phyloP scores from a whole-genome alignment of 768 basidiomycete genomes.

The Leccinum rimulosum region DNA sequence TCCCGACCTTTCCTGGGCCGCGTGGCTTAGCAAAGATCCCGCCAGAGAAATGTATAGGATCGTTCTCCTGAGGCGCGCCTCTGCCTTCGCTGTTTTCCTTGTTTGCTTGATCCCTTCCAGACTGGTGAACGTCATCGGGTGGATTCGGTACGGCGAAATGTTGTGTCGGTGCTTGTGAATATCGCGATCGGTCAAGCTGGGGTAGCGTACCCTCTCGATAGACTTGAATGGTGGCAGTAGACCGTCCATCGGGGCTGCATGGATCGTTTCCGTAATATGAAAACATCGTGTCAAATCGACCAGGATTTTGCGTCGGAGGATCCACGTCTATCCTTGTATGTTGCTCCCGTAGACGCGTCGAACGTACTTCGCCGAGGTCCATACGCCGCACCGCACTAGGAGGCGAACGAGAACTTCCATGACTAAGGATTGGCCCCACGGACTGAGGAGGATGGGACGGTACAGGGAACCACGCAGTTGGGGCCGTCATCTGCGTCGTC shows the following conservation, averaged over 20 bases:
- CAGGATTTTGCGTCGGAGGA: conserved; percentile 40
- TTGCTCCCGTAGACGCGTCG: conserved; percentile 40
- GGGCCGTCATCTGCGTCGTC: conserved; percentile 3
- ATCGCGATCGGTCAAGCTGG: conserved; percentile 19
- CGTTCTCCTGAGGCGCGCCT: conserved; percentile 15
- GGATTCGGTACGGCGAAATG: conserved; percentile 9
- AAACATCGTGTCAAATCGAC: conserved; percentile 42
- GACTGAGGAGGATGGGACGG: conserved; percentile 8
- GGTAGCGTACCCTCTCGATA: conserved; percentile 19
- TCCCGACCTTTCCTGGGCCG: conserved; percentile 35
- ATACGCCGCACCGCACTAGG: conserved; percentile 11
- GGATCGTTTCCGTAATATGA: conserved; percentile 23
- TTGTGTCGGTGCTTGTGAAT: conserved; percentile 13
- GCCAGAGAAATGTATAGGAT: conserved; percentile 23
- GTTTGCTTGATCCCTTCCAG: conserved; percentile 23
- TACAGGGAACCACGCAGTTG: conserved; percentile 20
- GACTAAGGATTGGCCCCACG: conserved; percentile 14
- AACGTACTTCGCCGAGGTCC: conserved; percentile 20
- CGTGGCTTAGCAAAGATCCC: conserved; percentile 34
- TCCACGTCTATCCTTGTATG: conserved; percentile 40
- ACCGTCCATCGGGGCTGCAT: conserved; percentile 7
- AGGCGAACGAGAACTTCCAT: conserved; percentile 10
- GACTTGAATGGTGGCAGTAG: conserved; percentile 19
- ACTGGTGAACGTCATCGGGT: conserved; percentile 14
- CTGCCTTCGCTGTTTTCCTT: conserved; percentile 39